Evolutionary conservation across 345 rosid species (phyloP).

Genomic region (Ceriops zippeliana): DNA sequence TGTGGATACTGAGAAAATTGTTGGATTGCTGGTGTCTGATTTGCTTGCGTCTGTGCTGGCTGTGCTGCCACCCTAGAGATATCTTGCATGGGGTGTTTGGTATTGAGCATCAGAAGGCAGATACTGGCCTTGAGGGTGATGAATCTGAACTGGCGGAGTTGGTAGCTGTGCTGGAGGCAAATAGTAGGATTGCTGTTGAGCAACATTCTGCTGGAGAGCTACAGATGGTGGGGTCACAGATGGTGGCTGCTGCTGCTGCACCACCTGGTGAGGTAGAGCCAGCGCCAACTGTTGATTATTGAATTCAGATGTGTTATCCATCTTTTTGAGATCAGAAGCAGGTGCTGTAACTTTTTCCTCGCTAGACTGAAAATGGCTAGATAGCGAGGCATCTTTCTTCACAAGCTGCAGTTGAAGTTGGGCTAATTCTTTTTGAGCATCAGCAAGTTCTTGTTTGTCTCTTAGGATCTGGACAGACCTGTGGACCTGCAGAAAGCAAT

Average conservation of each 20-base stretch:
- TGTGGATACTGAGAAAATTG: conserved; percentile 67
- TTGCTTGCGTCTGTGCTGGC: conserved; percentile 51
- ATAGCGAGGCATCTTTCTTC: conserved; percentile 77
- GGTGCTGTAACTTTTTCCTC: conserved; percentile 68
- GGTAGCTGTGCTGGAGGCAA: conserved; percentile 54
- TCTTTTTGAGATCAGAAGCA: conserved; percentile 54
- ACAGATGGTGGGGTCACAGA: conserved; percentile 43
- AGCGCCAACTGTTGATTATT: conserved; percentile 84
- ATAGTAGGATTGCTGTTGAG: conserved; percentile 68
- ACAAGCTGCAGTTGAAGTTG: conserved; percentile 88
- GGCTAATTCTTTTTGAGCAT: conserved; percentile 83
- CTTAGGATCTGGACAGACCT: conserved; percentile 95
- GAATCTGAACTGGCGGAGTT: conserved; percentile 41
- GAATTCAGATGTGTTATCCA: conserved; percentile 52
- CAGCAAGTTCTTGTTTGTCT: conserved; percentile 97
- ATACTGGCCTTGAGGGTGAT: conserved; percentile 52
- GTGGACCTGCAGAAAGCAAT: conserved; percentile 60
- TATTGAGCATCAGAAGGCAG: conserved; percentile 61
- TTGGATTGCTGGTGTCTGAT: conserved; percentile 39
- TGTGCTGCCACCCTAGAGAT: conserved; percentile 57
- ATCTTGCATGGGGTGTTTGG: conserved; percentile 60
- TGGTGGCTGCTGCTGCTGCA: conserved; percentile 52
- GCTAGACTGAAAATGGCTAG: conserved; percentile 55
- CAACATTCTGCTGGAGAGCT: conserved; percentile 44
- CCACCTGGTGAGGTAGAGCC: conserved; percentile 80